Percentiles rank a stretch among this genome's conserved stretches.
Conservation (phyloP, 208 protist species). For the Leishmania turanica region DNA sequence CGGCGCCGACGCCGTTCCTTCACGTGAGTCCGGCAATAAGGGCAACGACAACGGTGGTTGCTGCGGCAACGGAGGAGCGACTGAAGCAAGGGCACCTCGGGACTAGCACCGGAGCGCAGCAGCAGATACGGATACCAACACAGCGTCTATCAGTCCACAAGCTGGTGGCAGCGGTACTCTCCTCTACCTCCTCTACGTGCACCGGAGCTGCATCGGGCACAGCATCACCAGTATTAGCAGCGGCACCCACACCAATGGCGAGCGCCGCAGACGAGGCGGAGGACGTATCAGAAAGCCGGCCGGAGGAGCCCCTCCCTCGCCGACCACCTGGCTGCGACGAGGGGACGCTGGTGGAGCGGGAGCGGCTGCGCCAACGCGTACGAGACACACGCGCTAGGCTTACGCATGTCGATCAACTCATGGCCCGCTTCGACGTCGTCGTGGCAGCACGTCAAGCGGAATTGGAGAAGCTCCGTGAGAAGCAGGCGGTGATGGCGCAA, state of each 20-base stretch:
- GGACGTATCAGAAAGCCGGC: not conserved
- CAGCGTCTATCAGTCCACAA: constrained; percentile 1
- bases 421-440: constrained; percentile 19
- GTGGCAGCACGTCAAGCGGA: constrained; percentile 24
- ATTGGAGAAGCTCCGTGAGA: constrained; percentile 11
- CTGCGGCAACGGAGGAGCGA: not conserved
- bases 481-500: constrained; percentile 22
- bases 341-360: constrained; percentile 5
- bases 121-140: not conserved
- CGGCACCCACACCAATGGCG: not conserved
- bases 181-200: not conserved
- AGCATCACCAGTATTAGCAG: not conserved
- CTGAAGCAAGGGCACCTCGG: not conserved
- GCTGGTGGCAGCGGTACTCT: not conserved
- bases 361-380: constrained; percentile 12
- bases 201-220: not conserved
- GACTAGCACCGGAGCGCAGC: not conserved
- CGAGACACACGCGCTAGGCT: constrained; percentile 12
- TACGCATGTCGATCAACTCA: constrained; percentile 12
- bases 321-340: constrained; percentile 1
- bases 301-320: constrained; percentile 22
- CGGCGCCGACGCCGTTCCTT: not conserved
- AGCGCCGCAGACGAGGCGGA: not conserved
- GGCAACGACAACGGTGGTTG: not conserved
- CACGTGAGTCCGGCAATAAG: not conserved